Evolutionary conservation across 2,329 filamentous ascomycete species (phyloP).

Genomic region (Metarhizium rileyi): DNA sequence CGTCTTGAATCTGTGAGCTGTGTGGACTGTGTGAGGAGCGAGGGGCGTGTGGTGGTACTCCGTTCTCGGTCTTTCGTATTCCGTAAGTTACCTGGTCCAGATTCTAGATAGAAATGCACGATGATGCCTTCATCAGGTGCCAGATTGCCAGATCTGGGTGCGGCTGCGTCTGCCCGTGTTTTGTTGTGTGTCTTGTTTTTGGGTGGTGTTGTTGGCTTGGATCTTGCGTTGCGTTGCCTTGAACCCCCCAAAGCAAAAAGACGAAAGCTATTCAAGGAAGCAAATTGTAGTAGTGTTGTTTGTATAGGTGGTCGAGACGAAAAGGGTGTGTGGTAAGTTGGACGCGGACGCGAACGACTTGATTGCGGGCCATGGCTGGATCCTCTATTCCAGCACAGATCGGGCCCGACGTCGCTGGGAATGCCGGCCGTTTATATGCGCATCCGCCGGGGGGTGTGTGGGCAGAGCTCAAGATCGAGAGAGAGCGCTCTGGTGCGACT

Average conservation of each 20-base stretch:
- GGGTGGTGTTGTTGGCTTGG: too few relatives aligned
- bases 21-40: not conserved
- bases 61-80: too few relatives aligned
- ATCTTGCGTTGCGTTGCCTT: not conserved
- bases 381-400: not conserved
- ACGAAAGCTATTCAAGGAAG: not conserved
- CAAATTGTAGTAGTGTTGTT: not conserved
- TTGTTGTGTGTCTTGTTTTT: too few relatives aligned
- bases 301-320: not conserved
- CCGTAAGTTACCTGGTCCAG: not conserved
- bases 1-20: too few relatives aligned
- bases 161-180: not conserved
- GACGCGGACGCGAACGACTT: not conserved
- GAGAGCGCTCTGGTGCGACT: too few relatives aligned
- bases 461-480: too few relatives aligned
- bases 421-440: conserved; percentile 40
- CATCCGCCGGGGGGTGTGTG: conserved; percentile 5
- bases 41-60: conserved; percentile 1
- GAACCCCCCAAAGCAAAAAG: not conserved
- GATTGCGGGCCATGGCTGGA: not conserved
- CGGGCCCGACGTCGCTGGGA: conserved; percentile 19
- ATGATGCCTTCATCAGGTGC: conserved; percentile 3
- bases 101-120: conserved; percentile 5
- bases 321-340: not conserved
- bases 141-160: conserved; percentile 5